Conservation (phyloP, 345 rosid species). For the Lepidium africanum region DNA sequence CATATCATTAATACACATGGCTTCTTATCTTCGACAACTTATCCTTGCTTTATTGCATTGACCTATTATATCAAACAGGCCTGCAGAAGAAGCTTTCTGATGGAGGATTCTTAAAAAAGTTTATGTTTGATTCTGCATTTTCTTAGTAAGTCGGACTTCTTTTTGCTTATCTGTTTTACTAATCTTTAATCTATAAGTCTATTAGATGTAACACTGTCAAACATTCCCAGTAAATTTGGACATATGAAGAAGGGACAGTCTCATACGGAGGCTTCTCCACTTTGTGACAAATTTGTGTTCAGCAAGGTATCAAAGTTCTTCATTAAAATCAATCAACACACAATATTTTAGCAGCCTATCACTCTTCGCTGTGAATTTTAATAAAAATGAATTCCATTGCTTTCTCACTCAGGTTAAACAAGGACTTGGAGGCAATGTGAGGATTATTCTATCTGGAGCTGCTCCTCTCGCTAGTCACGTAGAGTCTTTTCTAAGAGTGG, state of each 20-base stretch:
- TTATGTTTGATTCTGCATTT: slow-evolving; percentile 63
- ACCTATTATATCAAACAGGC: slow-evolving; percentile 39
- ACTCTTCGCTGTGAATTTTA: background rate
- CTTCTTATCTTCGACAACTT: background rate
- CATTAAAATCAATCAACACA: background rate
- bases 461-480: slow-evolving; percentile 80
- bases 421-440: slow-evolving; percentile 81
- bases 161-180: slow-evolving; percentile 1
- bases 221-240: slow-evolving; percentile 51
- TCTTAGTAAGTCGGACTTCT: slow-evolving; percentile 47
- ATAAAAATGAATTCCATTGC: background rate
- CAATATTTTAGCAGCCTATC: background rate
- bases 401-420: slow-evolving; percentile 57
- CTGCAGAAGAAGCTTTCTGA: slow-evolving; percentile 70
- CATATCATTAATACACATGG: background rate
- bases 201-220: slow-evolving; percentile 14
- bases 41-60: background rate
- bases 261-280: slow-evolving; percentile 69
- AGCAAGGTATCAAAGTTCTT: slow-evolving; percentile 47
- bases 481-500: slow-evolving; percentile 78
- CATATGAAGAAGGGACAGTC: slow-evolving; percentile 55
- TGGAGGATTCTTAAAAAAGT: slow-evolving; percentile 53
- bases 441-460: slow-evolving; percentile 82
- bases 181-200: background rate
- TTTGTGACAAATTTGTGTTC: slow-evolving; percentile 83